A percentile compares a stretch with the other conserved stretches of the same genome.
These are phyloP conservation scores for Falciphora oryzae DNA, from an alignment of 2,329 filamentous ascomycete species.

Conservation along the genomic window DNA sequence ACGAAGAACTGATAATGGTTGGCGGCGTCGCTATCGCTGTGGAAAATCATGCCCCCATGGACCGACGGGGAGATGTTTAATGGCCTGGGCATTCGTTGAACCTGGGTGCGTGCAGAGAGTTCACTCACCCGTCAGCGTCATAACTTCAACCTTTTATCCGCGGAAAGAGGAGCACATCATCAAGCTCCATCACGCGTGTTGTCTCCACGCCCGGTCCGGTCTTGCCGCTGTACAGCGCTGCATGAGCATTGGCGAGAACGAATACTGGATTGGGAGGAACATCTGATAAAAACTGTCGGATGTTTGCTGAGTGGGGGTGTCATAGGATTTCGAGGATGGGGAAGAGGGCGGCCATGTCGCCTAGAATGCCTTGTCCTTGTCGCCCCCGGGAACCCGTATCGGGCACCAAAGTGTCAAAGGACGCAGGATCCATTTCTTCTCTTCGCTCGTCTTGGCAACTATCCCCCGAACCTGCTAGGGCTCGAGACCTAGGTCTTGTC, in stretches of 20 bases:
- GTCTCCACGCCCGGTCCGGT: not conserved
- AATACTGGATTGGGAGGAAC: not conserved
- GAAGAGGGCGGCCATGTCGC: no score
- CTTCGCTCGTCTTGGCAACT: no score
- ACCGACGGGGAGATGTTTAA: slow-evolving; percentile 7
- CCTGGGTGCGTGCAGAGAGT: not conserved
- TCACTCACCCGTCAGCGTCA: not conserved
- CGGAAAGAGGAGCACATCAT: not conserved
- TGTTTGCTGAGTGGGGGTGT: not conserved
- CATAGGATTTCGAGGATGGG: no score
- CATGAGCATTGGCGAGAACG: not conserved
- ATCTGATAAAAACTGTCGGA: not conserved
- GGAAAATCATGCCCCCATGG: slow-evolving; percentile 5
- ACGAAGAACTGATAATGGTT: not conserved
- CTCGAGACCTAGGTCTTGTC: no score
- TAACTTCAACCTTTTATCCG: no score
- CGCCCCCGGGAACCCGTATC: not conserved
- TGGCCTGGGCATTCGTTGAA: not conserved
- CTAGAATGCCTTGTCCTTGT: not conserved
- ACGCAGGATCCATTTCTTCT: not conserved
- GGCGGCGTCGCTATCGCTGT: slow-evolving; percentile 6
- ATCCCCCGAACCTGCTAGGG: no score
- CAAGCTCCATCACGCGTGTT: not conserved
- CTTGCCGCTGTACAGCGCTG: not conserved
- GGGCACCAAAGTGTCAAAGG: not conserved